Percentiles rank a stretch among this genome's conserved stretches.
These are phyloP conservation scores for Ceratocystis colombiana DNA, from an alignment of 2,329 filamentous ascomycete species.

Conservation along the genomic window DNA sequence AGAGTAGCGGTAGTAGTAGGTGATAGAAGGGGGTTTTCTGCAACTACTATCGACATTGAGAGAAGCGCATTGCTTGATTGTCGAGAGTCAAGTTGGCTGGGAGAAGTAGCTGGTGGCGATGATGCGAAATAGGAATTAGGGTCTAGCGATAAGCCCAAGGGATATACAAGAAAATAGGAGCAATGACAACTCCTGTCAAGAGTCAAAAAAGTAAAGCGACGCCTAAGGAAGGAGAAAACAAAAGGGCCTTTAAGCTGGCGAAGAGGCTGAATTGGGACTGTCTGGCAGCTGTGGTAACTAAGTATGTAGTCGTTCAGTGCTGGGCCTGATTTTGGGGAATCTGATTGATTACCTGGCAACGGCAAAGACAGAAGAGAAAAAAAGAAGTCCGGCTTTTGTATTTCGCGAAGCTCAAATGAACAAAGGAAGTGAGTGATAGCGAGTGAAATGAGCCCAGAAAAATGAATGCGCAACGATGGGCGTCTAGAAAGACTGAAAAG, in stretches of 20 bases:
- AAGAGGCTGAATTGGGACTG: background rate
- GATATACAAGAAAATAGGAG: constrained; percentile 3
- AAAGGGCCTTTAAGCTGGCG: background rate
- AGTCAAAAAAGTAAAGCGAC: background rate
- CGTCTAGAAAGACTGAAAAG: background rate
- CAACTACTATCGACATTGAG: constrained; percentile 1
- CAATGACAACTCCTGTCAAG: background rate
- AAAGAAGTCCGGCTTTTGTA: too few relatives aligned
- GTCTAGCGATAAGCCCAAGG: background rate
- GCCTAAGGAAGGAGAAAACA: background rate
- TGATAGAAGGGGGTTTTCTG: background rate
- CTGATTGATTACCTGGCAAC: constrained; percentile 1
- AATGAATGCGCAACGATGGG: background rate
- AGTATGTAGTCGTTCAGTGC: background rate
- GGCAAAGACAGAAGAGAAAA: background rate
- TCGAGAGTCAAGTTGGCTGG: background rate
- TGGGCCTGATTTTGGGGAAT: background rate
- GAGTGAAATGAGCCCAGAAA: background rate
- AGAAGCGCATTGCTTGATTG: background rate
- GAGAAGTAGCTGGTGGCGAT: background rate
- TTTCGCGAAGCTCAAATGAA: too few relatives aligned
- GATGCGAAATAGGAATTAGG: background rate
- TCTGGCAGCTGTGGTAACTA: background rate
- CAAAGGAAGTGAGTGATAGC: background rate
- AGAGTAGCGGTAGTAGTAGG: background rate